Evolutionary conservation across 2,329 filamentous ascomycete genomes (phyloP).

Genomic region (Pestalotiopsis sp.): DNA sequence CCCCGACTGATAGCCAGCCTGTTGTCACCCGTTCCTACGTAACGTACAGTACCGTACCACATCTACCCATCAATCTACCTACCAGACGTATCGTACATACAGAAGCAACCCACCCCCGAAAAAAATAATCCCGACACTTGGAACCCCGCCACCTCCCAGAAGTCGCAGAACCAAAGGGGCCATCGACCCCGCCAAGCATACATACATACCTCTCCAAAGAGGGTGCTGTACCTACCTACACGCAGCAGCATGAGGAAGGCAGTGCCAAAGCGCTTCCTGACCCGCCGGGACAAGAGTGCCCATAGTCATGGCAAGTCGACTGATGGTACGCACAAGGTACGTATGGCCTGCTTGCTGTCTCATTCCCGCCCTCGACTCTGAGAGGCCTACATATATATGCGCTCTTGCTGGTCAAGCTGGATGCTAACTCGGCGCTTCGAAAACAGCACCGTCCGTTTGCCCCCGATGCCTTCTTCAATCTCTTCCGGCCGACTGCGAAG

Average conservation of each 20-base stretch:
- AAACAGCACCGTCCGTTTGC: constrained; percentile 54
- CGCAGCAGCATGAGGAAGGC: constrained; percentile 49
- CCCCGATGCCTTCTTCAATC: constrained; percentile 60
- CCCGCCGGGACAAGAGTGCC: constrained; percentile 67
- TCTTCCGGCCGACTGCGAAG: constrained; percentile 66
- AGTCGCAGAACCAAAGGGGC: background rate
- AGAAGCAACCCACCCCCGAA: background rate
- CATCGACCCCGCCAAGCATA: constrained; percentile 16
- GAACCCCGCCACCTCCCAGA: constrained; percentile 1
- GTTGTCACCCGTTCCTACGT: background rate
- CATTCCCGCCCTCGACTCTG: no score
- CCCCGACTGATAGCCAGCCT: background rate
- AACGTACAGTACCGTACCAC: background rate
- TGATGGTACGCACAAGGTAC: constrained; percentile 57
- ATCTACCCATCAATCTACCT: background rate
- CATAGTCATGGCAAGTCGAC: constrained; percentile 59
- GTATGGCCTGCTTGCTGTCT: background rate
- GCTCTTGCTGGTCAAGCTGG: background rate
- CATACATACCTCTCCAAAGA: constrained; percentile 7
- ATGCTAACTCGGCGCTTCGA: background rate
- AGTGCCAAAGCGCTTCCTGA: constrained; percentile 67
- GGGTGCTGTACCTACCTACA: constrained; percentile 7
- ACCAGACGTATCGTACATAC: background rate
- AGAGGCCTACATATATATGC: background rate
- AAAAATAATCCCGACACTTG: background rate